Evolutionary conservation across 2,329 filamentous ascomycete species (phyloP), one percentile per base, ranked within the genome.

Genomic region (Cordyceps fumosorosea): DNA sequence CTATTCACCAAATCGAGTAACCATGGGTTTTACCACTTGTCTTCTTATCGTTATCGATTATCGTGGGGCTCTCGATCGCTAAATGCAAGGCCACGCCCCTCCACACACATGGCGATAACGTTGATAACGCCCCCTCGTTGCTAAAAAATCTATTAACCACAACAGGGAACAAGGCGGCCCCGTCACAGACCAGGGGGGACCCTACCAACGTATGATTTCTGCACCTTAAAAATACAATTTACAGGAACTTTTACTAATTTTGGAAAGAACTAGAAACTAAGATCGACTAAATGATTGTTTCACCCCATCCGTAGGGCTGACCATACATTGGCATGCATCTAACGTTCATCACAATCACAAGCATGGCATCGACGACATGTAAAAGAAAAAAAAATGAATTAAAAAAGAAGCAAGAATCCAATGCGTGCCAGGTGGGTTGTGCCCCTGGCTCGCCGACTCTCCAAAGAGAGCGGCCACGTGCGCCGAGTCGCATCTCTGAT

Each of bases 391-490:
- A 29, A 26, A 26, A 57, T 42, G 20, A 57, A 57, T 44, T 51
- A 14, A 62, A 52, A 22, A n/a, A 52, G n/a, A 29, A 55, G 12
- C 34, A 11, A 37, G 12, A 37, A 52, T 47, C 45, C n/a, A 60
- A 60, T 22, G 47, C 32, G n/a, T 42, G 62, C 62, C 58, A 61
- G 54, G 61, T 52, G 54, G 61, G 61, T 63, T 63, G 61, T 63
- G 61, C 61, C 54, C 42, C 62, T 58, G 54, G 59, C 62, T 42
- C 16, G 47, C 47, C 42, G 45, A 60, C 55, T 47, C 62, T 48
- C 34, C 20, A 16, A 64, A 37, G 45, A 44, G 57, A 45, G 32
- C 55, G n/a, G 48, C 26, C 42, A 32, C 24, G 53, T 59, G 60
- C 59, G 60, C 61, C 60, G 32, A 42, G 45, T 53, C 54, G 56